These are phyloP conservation scores for Fagus crenata DNA, from an alignment of 306 rosid species.

Conservation along the genomic window DNA sequence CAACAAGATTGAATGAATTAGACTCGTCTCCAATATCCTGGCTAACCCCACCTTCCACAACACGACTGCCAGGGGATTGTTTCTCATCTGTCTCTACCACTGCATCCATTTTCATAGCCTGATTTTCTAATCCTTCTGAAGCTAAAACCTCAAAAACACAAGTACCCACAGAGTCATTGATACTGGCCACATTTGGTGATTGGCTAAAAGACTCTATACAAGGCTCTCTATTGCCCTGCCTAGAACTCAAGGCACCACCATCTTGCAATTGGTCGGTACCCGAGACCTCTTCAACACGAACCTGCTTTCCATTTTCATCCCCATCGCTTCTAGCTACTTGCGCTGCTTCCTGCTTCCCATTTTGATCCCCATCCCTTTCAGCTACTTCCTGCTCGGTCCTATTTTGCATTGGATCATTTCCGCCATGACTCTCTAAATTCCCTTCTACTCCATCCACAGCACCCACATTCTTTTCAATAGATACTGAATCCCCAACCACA, in stretches of 20 bases:
- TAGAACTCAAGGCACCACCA: conserved; percentile 24
- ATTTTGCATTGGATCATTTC: too few species aligned
- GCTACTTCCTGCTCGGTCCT: too few species aligned
- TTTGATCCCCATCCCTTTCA: background rate
- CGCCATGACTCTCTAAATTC: too few species aligned
- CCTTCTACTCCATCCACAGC: conserved; percentile 11
- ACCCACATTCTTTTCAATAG: background rate
- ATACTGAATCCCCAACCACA: background rate
- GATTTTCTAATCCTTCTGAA: conserved; percentile 26
- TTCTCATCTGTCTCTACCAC: conserved; percentile 31
- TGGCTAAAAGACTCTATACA: conserved; percentile 18
- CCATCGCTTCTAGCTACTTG: conserved; percentile 13
- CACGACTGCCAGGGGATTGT: conserved; percentile 10
- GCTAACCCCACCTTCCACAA: conserved; percentile 17
- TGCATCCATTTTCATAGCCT: conserved; percentile 22
- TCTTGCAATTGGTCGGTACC: conserved; percentile 2
- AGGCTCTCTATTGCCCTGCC: conserved; percentile 5
- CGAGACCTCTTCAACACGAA: conserved; percentile 3
- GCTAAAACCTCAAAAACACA: conserved; percentile 13
- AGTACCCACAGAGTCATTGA: conserved; percentile 12
- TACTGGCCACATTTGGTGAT: conserved; percentile 7
- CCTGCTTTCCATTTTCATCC: conserved; percentile 6
- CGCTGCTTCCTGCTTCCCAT: conserved; percentile 15
- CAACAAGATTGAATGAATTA: conserved; percentile 43
- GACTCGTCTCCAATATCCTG: conserved; percentile 19